Evolutionary conservation across 2,329 filamentous ascomycete genomes (phyloP), one percentile per base, ranked within the genome.

Genomic region (Calonectria ilicicola): DNA sequence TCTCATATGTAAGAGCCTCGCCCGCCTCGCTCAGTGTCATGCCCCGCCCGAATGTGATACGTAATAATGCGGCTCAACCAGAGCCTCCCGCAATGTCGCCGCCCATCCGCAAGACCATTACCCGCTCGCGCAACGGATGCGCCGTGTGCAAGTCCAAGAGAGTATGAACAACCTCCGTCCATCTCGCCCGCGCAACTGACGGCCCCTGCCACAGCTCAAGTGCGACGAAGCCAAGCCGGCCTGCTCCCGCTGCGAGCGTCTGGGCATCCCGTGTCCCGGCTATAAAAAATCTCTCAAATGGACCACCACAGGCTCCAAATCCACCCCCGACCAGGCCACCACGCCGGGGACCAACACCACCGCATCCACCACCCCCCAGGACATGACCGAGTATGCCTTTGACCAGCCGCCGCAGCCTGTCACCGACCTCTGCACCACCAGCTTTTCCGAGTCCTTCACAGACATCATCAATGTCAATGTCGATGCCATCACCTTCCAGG

Each of bases 91-190:
- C 74, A 21, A 64, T 72, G 58, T 74, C 69, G 23, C 53, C 70
- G 26, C 62, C 70, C 21, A 72, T 67, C 19, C 75, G 75, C 53
- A 77, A 76, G 67, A 77, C 75, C 53, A 77, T 77, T 21, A 77
- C 75, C 26, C 68, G 75, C 58, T 77, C 75, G 32, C 75, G 75
- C 44, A 77, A 74, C 47, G 75, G 75, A 17, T 77, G 75, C 49
- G 75, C 75, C 15, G 75, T 77, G 27, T 77, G 75, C 47, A 77
- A 77, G 65, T 77, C 75, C 26, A 77, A 77, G 51, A 58, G 75
- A 60, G 75, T 77, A 77, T 49, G 73, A n/a, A 26, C 3, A 40
- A 40, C 51, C 65, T 27, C n/a, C 21, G 19, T 27, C 27, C 49
- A 38, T 19, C 15, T 32, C 23, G 35, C 32, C n/a, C 67, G 65